A percentile compares a stretch with the other conserved stretches of the same genome.
These are phyloP conservation scores for Bullera alba DNA, from an alignment of 768 basidiomycete genomes.

Conservation along the genomic window DNA sequence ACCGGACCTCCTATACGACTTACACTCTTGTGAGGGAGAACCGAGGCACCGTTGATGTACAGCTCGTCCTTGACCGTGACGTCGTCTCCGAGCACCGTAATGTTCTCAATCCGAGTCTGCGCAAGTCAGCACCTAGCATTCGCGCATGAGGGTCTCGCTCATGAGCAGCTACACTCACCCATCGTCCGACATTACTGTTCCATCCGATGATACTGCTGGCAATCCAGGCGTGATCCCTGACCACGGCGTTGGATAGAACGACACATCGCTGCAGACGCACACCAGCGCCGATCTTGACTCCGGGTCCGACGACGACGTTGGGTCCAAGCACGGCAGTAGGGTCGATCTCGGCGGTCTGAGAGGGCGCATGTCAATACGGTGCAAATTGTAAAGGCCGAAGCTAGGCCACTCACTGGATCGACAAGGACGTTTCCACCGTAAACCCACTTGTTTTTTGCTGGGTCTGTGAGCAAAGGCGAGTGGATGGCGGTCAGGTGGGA, in stretches of 20 bases:
- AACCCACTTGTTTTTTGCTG: conserved; percentile 48
- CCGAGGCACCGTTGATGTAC: conserved; percentile 49
- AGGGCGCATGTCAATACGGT: not conserved
- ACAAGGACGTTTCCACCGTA: conserved; percentile 50
- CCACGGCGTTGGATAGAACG: conserved; percentile 48
- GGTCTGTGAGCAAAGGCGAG: conserved; percentile 46
- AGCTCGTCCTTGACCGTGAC: conserved; percentile 52
- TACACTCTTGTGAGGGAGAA: conserved; percentile 47
- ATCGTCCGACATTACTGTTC: conserved; percentile 48
- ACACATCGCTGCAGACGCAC: conserved; percentile 51
- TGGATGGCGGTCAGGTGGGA: conserved; percentile 48
- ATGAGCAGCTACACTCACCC: conserved; percentile 34
- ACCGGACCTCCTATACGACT: conserved; percentile 7
- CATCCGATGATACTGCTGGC: conserved; percentile 50
- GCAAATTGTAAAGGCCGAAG: not conserved
- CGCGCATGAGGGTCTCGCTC: not conserved
- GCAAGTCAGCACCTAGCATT: not conserved
- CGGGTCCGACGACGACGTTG: conserved; percentile 51
- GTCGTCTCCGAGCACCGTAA: conserved; percentile 51
- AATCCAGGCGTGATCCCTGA: conserved; percentile 51
- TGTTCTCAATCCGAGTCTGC: conserved; percentile 46
- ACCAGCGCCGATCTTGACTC: conserved; percentile 49
- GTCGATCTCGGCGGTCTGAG: conserved; percentile 45
- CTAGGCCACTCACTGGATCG: conserved; percentile 44
- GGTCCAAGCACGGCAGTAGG: conserved; percentile 49